These are phyloP conservation scores for Diaporthe eres DNA, from an alignment of 2,329 filamentous ascomycete genomes.

Conservation along the genomic window DNA sequence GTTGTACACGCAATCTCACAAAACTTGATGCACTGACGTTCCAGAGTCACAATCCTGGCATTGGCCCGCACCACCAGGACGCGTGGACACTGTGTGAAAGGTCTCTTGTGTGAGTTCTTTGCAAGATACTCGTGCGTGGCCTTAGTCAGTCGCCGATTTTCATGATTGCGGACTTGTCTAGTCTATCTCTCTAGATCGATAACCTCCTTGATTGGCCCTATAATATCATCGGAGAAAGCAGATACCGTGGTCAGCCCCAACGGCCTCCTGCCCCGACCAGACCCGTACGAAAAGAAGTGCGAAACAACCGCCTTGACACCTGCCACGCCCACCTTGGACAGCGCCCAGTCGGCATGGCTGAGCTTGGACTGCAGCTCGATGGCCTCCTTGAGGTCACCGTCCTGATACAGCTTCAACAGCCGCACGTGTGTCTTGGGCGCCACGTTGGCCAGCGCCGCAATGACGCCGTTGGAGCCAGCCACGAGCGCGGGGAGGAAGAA, in stretches of 20 bases:
- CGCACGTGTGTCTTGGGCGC: constrained; percentile 49
- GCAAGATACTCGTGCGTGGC: background rate
- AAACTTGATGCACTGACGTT: background rate
- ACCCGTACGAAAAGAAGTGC: constrained; percentile 45
- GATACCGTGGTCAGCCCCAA: constrained; percentile 39
- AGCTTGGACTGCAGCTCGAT: constrained; percentile 53
- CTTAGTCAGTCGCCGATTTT: fast-evolving
- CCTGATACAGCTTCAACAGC: constrained; percentile 52
- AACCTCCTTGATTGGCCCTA: background rate
- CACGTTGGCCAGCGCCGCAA: constrained; percentile 58
- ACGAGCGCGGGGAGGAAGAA: constrained; percentile 58
- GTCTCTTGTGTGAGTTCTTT: background rate
- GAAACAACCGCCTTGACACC: constrained; percentile 49
- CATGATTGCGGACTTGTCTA: background rate
- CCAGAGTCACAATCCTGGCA: background rate
- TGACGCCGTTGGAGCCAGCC: constrained; percentile 57
- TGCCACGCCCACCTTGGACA: constrained; percentile 49
- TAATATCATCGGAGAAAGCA: background rate
- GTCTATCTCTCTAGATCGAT: constrained; percentile 1
- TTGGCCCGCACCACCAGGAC: background rate
- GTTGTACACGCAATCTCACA: background rate
- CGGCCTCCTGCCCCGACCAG: constrained; percentile 46
- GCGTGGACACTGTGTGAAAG: background rate
- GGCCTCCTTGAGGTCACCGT: constrained; percentile 52
- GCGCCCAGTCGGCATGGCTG: constrained; percentile 49